Base-by-base conservation (phyloP, 1,284 basidiomycete genomes). In the Pascua sp. region DNA sequence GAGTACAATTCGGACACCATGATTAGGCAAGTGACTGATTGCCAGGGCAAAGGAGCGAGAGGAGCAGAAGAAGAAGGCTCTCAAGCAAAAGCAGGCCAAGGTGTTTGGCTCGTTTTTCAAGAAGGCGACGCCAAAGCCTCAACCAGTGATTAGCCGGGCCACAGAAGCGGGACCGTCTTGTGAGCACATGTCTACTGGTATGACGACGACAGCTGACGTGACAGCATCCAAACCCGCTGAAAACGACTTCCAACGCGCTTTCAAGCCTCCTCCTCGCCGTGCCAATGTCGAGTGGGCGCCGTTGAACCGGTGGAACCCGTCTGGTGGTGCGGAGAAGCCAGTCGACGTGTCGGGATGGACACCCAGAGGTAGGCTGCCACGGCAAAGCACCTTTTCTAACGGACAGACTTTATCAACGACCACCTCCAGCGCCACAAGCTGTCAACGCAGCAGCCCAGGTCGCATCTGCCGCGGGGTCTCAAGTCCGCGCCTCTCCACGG, bases 51-150 rank as follows among this genome's bases (percentile, higher is more conserved):
- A 68, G 54, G 68, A 72, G n/a, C 59, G 62, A 5, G 68, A 68
- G 42, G 60, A 64, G 52, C 51, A 69, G 57, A 68, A 69, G 61
- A 68, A 69, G 55, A 63, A 65, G 11, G 63, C 61, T 8, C 51
- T 55, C 13, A 51, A 64, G 42, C 66, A 66, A 3, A 75, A 75
- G 58, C 70, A 72, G 49, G 61, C 63, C 0, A 61, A 67, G 42
- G 58, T 62, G 17, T 67, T 72, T 55, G 59, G 56, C 17, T 52
- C 60, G 10, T 74, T 74, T 57, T 71, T 76, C 65, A 68, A 65
- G 53, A 55, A 55, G 42, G n/a, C 60, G 11, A 67, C 66, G 42
- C 42, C 64, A 5, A 40, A 32, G 24, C 56, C 54, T 24, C 24
- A 39, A 47, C 45, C 24, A 32, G 24, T 32, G 24, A 32, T 32